Conservation (phyloP, 2,329 filamentous ascomycete species). For the Sporothrix sp. region DNA sequence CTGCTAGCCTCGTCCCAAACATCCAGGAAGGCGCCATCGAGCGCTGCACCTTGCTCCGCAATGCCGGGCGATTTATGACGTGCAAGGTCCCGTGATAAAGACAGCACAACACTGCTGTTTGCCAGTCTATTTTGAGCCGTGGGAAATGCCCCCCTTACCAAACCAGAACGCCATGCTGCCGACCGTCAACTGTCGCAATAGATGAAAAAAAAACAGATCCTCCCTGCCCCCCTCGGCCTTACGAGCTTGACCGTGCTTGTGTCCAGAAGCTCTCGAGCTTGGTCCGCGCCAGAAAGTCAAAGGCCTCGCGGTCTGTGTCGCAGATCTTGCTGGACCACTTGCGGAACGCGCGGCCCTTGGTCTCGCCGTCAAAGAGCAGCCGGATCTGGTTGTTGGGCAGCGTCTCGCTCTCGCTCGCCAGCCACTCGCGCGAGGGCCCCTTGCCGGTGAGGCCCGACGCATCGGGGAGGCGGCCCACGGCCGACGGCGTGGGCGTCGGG, state of each 20-base stretch:
- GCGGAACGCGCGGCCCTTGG: slow-evolving; percentile 68
- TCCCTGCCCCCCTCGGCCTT: no score
- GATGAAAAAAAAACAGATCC: no score
- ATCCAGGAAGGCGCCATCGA: background rate
- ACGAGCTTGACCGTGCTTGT: slow-evolving; percentile 52
- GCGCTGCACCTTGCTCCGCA: no score
- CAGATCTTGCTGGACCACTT: slow-evolving; percentile 88
- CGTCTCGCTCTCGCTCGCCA: slow-evolving; percentile 73
- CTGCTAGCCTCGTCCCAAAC: slow-evolving; percentile 2
- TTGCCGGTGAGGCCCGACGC: slow-evolving; percentile 49
- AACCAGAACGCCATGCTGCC: no score
- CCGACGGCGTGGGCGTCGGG: slow-evolving; percentile 5
- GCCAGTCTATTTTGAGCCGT: no score
- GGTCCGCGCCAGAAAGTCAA: slow-evolving; percentile 64
- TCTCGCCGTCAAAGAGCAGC: slow-evolving; percentile 84
- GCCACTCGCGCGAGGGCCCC: slow-evolving; percentile 60
- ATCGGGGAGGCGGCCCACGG: slow-evolving; percentile 17
- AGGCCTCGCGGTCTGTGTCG: slow-evolving; percentile 82
- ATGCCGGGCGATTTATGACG: no score
- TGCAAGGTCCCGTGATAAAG: no score
- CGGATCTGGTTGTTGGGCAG: slow-evolving; percentile 72
- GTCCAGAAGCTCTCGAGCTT: slow-evolving; percentile 98
- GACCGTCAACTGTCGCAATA: no score
- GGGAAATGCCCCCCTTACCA: no score
- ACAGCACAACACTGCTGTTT: no score